Evolutionary conservation across 495 filamentous ascomycete genomes (phyloP).

Genomic region (Penicillium coprophilum): DNA sequence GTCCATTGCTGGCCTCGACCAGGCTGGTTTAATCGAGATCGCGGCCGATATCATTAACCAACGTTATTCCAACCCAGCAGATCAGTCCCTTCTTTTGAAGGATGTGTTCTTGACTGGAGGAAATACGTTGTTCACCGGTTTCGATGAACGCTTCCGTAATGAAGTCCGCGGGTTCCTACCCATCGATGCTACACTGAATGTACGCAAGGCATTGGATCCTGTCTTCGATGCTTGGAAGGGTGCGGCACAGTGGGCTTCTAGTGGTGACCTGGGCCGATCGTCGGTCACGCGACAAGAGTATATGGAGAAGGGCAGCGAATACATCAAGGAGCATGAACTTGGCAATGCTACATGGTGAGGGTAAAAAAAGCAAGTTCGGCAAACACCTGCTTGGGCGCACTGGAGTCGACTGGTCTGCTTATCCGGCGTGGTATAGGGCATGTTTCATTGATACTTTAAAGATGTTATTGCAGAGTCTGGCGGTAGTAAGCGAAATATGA

Average conservation of each 20-base stretch:
- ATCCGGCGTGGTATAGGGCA: slow-evolving; percentile 8
- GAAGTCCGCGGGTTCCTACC: slow-evolving; percentile 74
- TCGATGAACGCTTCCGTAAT: slow-evolving; percentile 75
- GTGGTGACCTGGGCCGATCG: slow-evolving; percentile 32
- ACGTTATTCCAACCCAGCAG: slow-evolving; percentile 59
- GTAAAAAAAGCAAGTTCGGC: neutral
- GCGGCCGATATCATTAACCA: slow-evolving; percentile 80
- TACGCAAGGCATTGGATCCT: slow-evolving; percentile 70
- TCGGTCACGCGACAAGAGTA: slow-evolving; percentile 73
- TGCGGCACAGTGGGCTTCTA: slow-evolving; percentile 73
- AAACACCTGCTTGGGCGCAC: slow-evolving; percentile 24
- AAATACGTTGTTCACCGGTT: slow-evolving; percentile 81
- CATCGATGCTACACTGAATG: slow-evolving; percentile 57
- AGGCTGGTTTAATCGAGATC: slow-evolving; percentile 90
- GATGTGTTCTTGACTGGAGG: slow-evolving; percentile 95
- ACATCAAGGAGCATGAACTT: slow-evolving; percentile 85
- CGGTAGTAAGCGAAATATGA: slow-evolving; percentile 1
- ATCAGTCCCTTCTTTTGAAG: slow-evolving; percentile 64
- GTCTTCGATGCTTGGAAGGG: slow-evolving; percentile 90
- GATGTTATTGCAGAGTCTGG: slow-evolving; percentile 1
- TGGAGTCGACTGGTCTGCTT: slow-evolving; percentile 23
- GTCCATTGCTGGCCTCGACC: slow-evolving; percentile 90
- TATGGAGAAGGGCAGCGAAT: slow-evolving; percentile 79
- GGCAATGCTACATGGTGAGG: slow-evolving; percentile 59
- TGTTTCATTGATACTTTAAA: slow-evolving; percentile 13